Percentiles rank a stretch among this genome's conserved stretches.
Evolutionary conservation across 225 moss, liverwort and hornwort species (phyloP).

Genomic region (Physcomitrellopsis africana): DNA sequence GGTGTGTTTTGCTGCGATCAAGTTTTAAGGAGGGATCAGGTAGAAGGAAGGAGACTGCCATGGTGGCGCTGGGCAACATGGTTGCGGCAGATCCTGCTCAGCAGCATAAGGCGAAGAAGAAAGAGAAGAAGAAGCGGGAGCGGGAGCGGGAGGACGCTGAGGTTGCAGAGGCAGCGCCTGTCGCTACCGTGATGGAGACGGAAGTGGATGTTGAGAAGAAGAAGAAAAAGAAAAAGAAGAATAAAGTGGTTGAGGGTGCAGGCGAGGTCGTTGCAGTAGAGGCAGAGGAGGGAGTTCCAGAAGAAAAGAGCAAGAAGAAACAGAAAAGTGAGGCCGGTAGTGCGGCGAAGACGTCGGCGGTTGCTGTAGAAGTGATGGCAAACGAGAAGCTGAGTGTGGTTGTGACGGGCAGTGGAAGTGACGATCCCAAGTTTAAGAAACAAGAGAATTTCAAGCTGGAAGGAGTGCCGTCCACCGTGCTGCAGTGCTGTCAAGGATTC

Average conservation of each 20-base stretch:
- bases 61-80: conserved; percentile 57
- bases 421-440: conserved; percentile 75
- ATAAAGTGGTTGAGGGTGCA: conserved; percentile 28
- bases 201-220: conserved; percentile 25
- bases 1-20: not conserved
- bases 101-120: conserved; percentile 39
- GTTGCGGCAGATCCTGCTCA: conserved; percentile 14
- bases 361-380: conserved; percentile 35
- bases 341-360: conserved; percentile 36
- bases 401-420: conserved; percentile 70
- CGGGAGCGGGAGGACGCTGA: conserved; percentile 45
- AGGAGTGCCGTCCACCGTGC: conserved; percentile 61
- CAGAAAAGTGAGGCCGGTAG: conserved; percentile 34
- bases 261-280: conserved; percentile 4
- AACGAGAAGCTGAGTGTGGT: conserved; percentile 55
- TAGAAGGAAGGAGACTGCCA: conserved; percentile 36
- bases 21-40: conserved; percentile 13
- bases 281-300: conserved; percentile 2
- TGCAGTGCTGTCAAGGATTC: conserved; percentile 82
- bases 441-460: conserved; percentile 60
- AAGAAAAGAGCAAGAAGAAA: conserved; percentile 45
- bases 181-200: conserved; percentile 21
- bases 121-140: conserved; percentile 55
- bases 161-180: conserved; percentile 18
- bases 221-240: conserved; percentile 47